Base-by-base conservation (phyloP, 1,284 basidiomycete species). In the Ustilago vetiveriae region DNA sequence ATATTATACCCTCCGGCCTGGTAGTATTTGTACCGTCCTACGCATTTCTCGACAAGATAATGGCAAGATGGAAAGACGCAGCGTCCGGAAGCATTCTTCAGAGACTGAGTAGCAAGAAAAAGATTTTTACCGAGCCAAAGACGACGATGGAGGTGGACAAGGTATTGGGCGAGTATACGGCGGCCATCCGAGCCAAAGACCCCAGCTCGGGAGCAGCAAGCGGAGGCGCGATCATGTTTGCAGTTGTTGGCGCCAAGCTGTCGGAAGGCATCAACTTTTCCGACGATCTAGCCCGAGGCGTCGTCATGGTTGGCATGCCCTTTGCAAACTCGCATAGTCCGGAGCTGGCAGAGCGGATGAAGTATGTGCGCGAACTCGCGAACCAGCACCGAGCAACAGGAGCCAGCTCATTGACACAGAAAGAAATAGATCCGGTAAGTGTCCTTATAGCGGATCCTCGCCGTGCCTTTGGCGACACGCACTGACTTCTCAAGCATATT, bases 211-310 rank as follows among this genome's bases (percentile, higher is more conserved):
- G 27, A 23, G 45, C 35, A 30, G 3, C 24, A 26, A 32, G 39
- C 4, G 58, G 54, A 41, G 83, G 83, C 0, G 81, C 80, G 1
- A 64, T 84, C 35, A 65, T 82, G 47, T 82, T 98, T 59, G 95
- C 95, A 1, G 95, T 98, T 3, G 90, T 98, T 21, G 94, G 95
- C 9, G 95, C 94, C 19, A 98, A 98, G 82, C 86, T 98, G 13
- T 96, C 93, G 0, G 95, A 98, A 83, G 95, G 95, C 2, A 88
- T 98, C 74, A 98, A 98, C 83, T 98, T 98, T 82, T 88, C 91
- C 5, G 78, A 80, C 82, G 87, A 91, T 35, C 87, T 97, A 3
- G 92, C 93, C 1, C 88, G 93, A 37, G 91, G 90, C 14, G 93
- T 96, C 24, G 85, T 96, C 43, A 88, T 98, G 79, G 86, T 82